These are phyloP conservation scores for Aspergillus candidus DNA, from an alignment of 2,329 filamentous ascomycete genomes.

Conservation along the genomic window DNA sequence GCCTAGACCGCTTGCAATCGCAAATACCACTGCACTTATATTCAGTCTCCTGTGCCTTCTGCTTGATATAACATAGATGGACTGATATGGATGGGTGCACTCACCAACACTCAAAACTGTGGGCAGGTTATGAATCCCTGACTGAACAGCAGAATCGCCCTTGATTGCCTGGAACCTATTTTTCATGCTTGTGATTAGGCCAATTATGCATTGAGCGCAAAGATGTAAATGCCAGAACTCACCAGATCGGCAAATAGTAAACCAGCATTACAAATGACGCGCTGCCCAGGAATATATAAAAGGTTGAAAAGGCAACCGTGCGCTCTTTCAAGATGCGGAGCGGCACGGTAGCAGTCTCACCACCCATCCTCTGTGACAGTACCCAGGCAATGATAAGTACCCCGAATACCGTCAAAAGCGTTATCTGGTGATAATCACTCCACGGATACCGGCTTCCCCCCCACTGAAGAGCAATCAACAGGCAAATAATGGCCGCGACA, in stretches of 20 bases:
- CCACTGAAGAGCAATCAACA: conserved; percentile 54
- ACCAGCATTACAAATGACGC: conserved; percentile 5
- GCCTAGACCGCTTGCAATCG: conserved; percentile 1
- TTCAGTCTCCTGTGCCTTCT: background rate
- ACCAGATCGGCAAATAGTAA: conserved; percentile 14
- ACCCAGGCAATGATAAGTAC: conserved; percentile 31
- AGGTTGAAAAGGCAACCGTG: conserved; percentile 4
- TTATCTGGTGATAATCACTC: conserved; percentile 45
- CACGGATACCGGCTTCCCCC: conserved; percentile 50
- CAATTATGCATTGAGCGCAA: background rate
- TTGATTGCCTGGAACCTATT: conserved; percentile 10
- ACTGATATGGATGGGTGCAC: background rate
- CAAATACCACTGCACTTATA: conserved; percentile 5
- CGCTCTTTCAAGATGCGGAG: conserved; percentile 7
- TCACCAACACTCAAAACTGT: conserved; percentile 2
- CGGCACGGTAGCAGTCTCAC: conserved; percentile 6
- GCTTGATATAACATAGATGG: too few species aligned
- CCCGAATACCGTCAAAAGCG: conserved; percentile 46
- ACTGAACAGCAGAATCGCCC: background rate
- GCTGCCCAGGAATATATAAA: conserved; percentile 2
- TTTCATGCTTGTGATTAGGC: background rate
- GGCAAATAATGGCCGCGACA: conserved; percentile 47
- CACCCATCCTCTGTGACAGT: conserved; percentile 3
- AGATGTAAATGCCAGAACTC: background rate
- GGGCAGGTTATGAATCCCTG: conserved; percentile 4